Evolutionary conservation across 108 stramenopile species (phyloP).

Genomic region (Heterococcus sp.): DNA sequence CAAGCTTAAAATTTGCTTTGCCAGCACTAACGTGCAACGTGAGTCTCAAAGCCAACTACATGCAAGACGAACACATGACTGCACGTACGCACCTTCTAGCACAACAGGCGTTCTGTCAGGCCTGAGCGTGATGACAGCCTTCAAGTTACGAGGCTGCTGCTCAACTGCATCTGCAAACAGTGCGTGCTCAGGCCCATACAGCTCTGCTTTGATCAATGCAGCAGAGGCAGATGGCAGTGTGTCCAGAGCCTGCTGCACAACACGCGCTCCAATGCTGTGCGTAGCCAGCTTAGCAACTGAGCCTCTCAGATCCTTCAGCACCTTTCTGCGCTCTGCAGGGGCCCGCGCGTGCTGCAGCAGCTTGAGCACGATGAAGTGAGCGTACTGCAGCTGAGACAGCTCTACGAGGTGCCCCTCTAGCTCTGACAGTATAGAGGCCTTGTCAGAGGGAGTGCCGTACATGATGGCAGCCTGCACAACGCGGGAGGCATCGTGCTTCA

Average conservation of each 20-base stretch:
- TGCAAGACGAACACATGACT: no score
- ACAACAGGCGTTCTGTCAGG: constrained; percentile 15
- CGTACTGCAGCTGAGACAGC: constrained; percentile 53
- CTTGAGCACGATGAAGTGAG: constrained; percentile 47
- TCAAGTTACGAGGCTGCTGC: constrained; percentile 12
- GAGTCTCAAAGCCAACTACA: no score
- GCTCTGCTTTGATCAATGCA: constrained; percentile 24
- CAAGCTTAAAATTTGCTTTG: no score
- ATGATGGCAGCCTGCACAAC: constrained; percentile 51
- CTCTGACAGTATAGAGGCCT: constrained; percentile 36
- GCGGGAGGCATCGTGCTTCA: constrained; percentile 57
- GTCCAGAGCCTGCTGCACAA: constrained; percentile 40
- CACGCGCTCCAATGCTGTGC: constrained; percentile 49
- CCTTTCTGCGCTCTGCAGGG: constrained; percentile 27
- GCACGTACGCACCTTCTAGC: neutral
- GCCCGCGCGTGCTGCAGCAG: constrained; percentile 33
- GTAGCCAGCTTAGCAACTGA: constrained; percentile 44
- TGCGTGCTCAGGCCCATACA: constrained; percentile 42
- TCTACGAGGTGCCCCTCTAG: constrained; percentile 38
- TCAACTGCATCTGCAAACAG: constrained; percentile 20
- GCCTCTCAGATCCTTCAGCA: constrained; percentile 24
- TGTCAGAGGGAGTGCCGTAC: constrained; percentile 38
- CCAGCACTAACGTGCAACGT: no score
- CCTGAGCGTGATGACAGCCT: constrained; percentile 20
- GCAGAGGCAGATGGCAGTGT: constrained; percentile 17